Evolutionary conservation across 345 rosid species (phyloP), one percentile per base, ranked within the genome.

Genomic region (Schrenkiella parvula): DNA sequence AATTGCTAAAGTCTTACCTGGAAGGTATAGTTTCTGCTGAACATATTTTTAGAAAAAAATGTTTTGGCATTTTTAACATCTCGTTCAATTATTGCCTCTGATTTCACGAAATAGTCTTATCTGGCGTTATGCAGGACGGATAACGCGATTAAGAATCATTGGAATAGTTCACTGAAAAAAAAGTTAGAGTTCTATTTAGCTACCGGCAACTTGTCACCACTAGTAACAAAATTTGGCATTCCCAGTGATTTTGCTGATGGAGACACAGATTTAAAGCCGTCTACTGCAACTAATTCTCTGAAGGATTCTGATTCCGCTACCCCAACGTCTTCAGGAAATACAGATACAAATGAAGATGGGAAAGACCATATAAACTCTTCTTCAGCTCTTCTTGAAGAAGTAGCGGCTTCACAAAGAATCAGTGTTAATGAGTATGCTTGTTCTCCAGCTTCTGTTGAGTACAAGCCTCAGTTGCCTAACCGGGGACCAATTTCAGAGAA

Each of bases 141-240:
- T 77, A 93, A 93, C 51, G 85, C 97, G 29, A 93, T 89, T 53
- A 93, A 93, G 83, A 93, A 93, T 74, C 97, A 93, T 64, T 93
- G 98, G 98, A 93, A 93, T 73, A 93, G 98, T 80, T 91, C 97
- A 48, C 72, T 93, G 86, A 93, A 91, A 91, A 91, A 91, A 84
- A 93, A 93, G 68, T 57, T 89, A 66, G 96, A 93, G 60, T 89
- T 88, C 77, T 89, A 86, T 78, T 69, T 85, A 79, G 86, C 86
- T 48, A 86, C 92, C 2, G 95, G 91, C 64, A 80, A 80, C 53
- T 89, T 89, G 62, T 69, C 62, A 64, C 93, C 97, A 21, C 84
- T 87, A 26, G 73, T 70, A 68, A 68, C 80, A 42, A 93, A 86
- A 70, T n/a, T 29, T 43, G 18, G 68, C 31, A n/a, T 58, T 37